A percentile compares a stretch with the other conserved stretches of the same genome.
phyloP scores from a whole-genome alignment of 768 basidiomycete genomes.

The Tremella yokohamensis region DNA sequence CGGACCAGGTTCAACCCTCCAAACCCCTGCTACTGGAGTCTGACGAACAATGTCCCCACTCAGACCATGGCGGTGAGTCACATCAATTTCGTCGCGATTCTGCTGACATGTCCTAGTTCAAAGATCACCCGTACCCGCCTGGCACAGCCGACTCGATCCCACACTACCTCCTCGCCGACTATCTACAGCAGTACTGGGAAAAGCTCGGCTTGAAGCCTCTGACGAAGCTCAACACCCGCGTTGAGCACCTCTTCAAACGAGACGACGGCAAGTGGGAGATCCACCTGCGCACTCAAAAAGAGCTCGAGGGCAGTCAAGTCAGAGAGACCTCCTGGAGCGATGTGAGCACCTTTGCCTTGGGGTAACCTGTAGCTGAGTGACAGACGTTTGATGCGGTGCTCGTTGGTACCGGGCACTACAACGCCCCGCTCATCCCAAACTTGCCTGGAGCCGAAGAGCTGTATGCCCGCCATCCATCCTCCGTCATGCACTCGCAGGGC shows the following conservation, averaged over 20 bases:
- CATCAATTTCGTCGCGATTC: neutral
- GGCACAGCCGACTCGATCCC: conserved; percentile 30
- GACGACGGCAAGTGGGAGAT: conserved; percentile 12
- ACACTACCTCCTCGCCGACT: conserved; percentile 51
- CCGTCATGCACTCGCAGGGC: conserved; percentile 54
- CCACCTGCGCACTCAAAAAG: conserved; percentile 18
- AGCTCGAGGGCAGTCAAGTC: conserved; percentile 10
- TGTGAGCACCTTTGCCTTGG: conserved; percentile 11
- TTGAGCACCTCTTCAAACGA: conserved; percentile 55
- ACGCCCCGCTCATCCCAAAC: conserved; percentile 38
- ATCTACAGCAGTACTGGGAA: conserved; percentile 55
- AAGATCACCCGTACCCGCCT: conserved; percentile 33
- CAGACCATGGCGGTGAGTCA: conserved; percentile 26
- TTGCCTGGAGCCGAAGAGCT: conserved; percentile 52
- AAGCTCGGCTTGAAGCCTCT: conserved; percentile 55
- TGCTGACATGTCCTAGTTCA: conserved; percentile 13
- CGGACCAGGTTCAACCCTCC: conserved; percentile 28
- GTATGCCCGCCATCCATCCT: conserved; percentile 50
- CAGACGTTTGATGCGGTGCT: conserved; percentile 37
- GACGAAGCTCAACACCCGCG: conserved; percentile 57
- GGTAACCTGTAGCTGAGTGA: neutral
- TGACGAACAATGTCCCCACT: conserved; percentile 37
- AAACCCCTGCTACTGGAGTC: conserved; percentile 30
- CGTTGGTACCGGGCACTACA: conserved; percentile 46
- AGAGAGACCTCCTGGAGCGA: conserved; percentile 28